These are phyloP conservation scores for Kodamaea plutei DNA, from an alignment of 1,139 yeast genomes.

Conservation along the genomic window DNA sequence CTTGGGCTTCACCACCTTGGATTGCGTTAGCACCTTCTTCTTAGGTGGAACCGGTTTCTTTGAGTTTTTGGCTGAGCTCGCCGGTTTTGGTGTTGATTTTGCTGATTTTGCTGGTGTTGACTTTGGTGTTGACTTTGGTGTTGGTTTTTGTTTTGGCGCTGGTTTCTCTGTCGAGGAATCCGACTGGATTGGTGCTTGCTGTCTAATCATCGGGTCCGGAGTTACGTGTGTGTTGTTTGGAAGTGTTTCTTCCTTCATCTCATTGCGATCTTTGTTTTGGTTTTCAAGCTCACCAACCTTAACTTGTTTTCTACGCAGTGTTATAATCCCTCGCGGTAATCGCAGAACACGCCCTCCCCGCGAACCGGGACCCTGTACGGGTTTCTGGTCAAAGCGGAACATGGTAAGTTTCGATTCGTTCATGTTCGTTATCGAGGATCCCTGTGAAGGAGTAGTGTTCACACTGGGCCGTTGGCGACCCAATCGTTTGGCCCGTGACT, in stretches of 20 bases:
- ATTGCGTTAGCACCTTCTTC: neutral
- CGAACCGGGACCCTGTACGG: conserved; percentile 44
- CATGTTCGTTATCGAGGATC: conserved; percentile 28
- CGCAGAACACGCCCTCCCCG: conserved; percentile 30
- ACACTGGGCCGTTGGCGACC: conserved; percentile 32
- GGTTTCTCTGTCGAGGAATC: neutral
- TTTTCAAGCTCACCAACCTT: neutral
- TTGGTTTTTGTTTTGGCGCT: conserved; percentile 2
- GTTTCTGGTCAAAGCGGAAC: conserved; percentile 35
- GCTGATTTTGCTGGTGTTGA: conserved; percentile 1
- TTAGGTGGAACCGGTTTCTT: neutral
- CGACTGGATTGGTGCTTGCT: neutral
- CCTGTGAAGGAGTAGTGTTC: conserved; percentile 18
- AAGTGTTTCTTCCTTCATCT: neutral
- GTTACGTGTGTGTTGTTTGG: neutral
- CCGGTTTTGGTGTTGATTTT: neutral
- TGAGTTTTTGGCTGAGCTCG: neutral
- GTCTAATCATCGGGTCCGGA: neutral
- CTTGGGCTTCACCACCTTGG: conserved; percentile 3
- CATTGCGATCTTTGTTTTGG: conserved; percentile 1
- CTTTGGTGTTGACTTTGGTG: neutral
- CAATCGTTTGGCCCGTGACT: conserved; percentile 27
- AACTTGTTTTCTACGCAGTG: conserved; percentile 6
- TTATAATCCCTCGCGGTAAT: conserved; percentile 19
- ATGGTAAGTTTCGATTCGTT: conserved; percentile 32